Evolutionary conservation across 305 asterid species (phyloP).

Genomic region (Solanum hybrid): DNA sequence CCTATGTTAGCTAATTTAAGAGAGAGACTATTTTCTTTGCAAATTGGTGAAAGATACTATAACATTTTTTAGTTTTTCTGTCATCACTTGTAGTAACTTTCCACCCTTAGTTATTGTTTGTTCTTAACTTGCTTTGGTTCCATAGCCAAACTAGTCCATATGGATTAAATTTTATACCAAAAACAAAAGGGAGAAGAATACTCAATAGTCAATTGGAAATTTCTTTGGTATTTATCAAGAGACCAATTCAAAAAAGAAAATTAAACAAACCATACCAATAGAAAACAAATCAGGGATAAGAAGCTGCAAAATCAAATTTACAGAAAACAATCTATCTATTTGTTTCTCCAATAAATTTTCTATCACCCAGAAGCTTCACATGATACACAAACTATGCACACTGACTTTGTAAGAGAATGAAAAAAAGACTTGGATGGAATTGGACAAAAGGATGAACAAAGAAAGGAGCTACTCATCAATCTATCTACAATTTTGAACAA

Average conservation of each 20-base stretch:
- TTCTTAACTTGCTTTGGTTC: not conserved
- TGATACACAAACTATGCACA: not conserved
- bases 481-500: constrained; percentile 20
- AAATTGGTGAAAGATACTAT: not conserved
- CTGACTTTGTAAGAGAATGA: not conserved
- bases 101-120: not conserved
- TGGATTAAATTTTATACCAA: not conserved
- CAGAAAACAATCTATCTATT: not conserved
- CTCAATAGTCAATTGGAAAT: not conserved
- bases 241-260: not conserved
- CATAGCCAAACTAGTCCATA: not conserved
- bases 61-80: not conserved
- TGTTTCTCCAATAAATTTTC: not conserved
- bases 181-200: not conserved
- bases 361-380: not conserved
- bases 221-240: not conserved
- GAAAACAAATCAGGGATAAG: not conserved
- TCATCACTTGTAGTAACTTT: not conserved
- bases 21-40: not conserved
- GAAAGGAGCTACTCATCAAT: constrained; percentile 9
- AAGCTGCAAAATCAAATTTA: constrained; percentile 1
- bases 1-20: not conserved
- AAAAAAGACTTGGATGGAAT: not conserved
- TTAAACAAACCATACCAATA: not conserved
- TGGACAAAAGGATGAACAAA: not conserved